Evolutionary conservation across 371 early-diverging fungal genomes (phyloP).

Genomic region (Zopfochytrium polystomum): DNA sequence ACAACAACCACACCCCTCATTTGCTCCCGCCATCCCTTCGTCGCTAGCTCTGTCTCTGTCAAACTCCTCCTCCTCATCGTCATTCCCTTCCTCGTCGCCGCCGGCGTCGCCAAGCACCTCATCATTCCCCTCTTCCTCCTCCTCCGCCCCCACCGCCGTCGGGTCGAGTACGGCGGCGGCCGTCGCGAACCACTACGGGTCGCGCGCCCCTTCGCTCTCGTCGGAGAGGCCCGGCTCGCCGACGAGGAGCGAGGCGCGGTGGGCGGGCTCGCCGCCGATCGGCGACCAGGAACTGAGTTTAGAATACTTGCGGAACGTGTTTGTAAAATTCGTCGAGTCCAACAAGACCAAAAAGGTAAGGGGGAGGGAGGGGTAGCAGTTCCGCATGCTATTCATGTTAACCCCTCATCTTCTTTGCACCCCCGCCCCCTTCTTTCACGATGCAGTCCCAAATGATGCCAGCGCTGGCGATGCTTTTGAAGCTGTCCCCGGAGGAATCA

Average conservation of each 20-base stretch:
- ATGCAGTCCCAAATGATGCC: slow-evolving; percentile 73
- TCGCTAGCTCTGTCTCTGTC: slow-evolving; percentile 8
- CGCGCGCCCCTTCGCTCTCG: neutral
- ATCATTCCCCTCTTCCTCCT: slow-evolving; percentile 2
- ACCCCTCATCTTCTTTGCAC: neutral
- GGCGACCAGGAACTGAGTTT: slow-evolving; percentile 29
- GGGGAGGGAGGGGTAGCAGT: neutral
- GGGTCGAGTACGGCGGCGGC: neutral
- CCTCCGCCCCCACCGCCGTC: no score
- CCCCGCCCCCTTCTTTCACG: slow-evolving; percentile 24
- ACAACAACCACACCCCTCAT: neutral
- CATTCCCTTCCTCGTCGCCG: neutral
- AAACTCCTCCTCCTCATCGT: neutral
- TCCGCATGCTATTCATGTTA: neutral
- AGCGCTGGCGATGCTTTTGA: slow-evolving; percentile 74
- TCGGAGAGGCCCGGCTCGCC: slow-evolving; percentile 32
- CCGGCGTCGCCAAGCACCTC: slow-evolving; percentile 1
- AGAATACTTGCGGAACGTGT: slow-evolving; percentile 82
- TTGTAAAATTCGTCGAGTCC: slow-evolving; percentile 81
- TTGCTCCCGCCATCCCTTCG: slow-evolving; percentile 1
- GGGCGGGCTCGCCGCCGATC: neutral
- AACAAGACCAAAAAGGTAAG: slow-evolving; percentile 49
- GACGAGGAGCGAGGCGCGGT: neutral
- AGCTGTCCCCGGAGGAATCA: slow-evolving; percentile 76
- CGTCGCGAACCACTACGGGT: slow-evolving; percentile 18